Conservation (phyloP, 2,329 filamentous ascomycete genomes). For the Trichoderma gracile region DNA sequence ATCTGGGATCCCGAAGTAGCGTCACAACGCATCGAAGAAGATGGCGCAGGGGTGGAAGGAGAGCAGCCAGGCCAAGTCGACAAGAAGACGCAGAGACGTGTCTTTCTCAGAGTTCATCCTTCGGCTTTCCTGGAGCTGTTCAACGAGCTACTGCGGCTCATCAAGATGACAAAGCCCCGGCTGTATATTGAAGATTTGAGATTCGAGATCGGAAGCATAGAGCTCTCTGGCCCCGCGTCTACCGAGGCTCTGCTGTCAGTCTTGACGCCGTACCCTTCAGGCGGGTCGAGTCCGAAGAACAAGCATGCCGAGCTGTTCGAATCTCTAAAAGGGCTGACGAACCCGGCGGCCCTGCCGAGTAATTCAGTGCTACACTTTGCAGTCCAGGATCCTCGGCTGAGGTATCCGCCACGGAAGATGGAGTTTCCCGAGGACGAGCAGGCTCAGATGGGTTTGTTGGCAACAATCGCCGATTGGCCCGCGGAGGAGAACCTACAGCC, state of each 20-base stretch:
- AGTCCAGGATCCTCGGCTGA: constrained; percentile 75
- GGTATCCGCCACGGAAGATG: constrained; percentile 67
- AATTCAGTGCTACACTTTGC: constrained; percentile 72
- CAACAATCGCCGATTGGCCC: constrained; percentile 67
- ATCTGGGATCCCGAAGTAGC: constrained; percentile 65
- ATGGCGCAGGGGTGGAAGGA: constrained; percentile 27
- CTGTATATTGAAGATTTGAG: constrained; percentile 68
- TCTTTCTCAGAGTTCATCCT: constrained; percentile 79
- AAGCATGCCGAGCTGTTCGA: constrained; percentile 53
- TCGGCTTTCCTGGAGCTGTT: constrained; percentile 73
- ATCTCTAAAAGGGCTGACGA: constrained; percentile 60
- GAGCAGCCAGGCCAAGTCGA: constrained; percentile 25
- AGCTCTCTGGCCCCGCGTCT: constrained; percentile 66
- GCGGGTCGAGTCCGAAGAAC: constrained; percentile 31
- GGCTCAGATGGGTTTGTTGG: constrained; percentile 49
- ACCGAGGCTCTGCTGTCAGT: constrained; percentile 74
- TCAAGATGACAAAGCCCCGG: constrained; percentile 61
- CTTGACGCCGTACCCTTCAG: constrained; percentile 55
- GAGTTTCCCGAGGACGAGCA: constrained; percentile 44
- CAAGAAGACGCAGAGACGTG: constrained; percentile 40
- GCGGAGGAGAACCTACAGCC: constrained; percentile 53
- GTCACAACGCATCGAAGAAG: neutral
- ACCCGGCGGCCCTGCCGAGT: constrained; percentile 67
- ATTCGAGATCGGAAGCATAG: constrained; percentile 64
- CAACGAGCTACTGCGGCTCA: constrained; percentile 58